Conservation (phyloP, 2,329 filamentous ascomycete genomes). For the Penicillium sp. region DNA sequence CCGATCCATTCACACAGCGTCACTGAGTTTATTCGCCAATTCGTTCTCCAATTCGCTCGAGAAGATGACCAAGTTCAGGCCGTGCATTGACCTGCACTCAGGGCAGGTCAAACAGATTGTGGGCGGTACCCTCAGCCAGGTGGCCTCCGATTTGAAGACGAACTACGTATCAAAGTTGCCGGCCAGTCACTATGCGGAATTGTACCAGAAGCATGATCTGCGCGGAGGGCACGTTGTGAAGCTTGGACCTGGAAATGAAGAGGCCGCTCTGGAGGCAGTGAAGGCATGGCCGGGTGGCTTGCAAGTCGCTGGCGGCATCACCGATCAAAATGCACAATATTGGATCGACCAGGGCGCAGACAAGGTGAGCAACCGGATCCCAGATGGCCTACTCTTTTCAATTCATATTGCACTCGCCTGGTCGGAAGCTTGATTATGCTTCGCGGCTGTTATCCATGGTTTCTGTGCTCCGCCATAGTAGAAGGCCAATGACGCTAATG, state of each 20-base stretch:
- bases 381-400: background rate
- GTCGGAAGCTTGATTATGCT: background rate
- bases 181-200: constrained; percentile 70
- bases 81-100: constrained; percentile 96
- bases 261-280: constrained; percentile 73
- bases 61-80: constrained; percentile 85
- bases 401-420: background rate
- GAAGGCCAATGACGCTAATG: constrained; percentile 17
- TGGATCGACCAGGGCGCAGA: constrained; percentile 89
- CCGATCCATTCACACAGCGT: constrained; percentile 3
- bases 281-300: constrained; percentile 72
- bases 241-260: constrained; percentile 83
- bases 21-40: constrained; percentile 4
- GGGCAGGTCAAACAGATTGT: constrained; percentile 98
- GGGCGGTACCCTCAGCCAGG: constrained; percentile 78
- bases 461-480: constrained; percentile 14
- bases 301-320: constrained; percentile 94
- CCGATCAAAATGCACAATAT: constrained; percentile 71
- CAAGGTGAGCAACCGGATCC: constrained; percentile 60
- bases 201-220: constrained; percentile 74
- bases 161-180: constrained; percentile 88
- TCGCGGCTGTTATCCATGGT: background rate
- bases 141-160: constrained; percentile 67
- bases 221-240: constrained; percentile 91
- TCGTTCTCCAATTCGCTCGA: constrained; percentile 9